These are phyloP conservation scores for Euphorbia tirucalli DNA, from an alignment of 345 rosid species.

Conservation along the genomic window DNA sequence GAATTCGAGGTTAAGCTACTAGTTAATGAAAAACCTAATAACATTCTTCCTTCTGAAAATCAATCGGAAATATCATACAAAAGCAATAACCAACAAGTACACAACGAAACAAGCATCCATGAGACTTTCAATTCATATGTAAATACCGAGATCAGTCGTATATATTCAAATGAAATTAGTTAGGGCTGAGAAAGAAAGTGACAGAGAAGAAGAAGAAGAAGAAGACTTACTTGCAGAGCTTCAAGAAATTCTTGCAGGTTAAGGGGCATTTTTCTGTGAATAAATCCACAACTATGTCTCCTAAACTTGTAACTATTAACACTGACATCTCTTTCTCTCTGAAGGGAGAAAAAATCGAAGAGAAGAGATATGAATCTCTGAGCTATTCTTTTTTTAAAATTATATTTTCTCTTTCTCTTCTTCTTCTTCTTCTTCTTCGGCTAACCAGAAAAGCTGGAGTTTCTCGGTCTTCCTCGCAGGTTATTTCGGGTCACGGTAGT, in stretches of 20 bases:
- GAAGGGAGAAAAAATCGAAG: no score
- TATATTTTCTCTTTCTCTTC: no score
- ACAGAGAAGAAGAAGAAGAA: no score
- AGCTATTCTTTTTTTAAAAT: no score
- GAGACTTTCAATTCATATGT: no score
- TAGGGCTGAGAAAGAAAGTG: neutral
- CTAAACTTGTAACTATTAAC: conserved; percentile 72
- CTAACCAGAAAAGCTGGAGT: no score
- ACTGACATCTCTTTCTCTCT: conserved; percentile 55
- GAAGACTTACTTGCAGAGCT: conserved; percentile 76
- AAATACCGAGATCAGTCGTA: neutral
- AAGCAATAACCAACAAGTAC: neutral
- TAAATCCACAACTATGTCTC: conserved; percentile 78
- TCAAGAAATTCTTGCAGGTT: conserved; percentile 86
- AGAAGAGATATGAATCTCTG: neutral
- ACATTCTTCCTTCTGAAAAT: neutral
- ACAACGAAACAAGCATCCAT: neutral
- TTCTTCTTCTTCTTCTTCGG: neutral
- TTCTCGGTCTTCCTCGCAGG: no score
- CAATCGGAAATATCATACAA: neutral
- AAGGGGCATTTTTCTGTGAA: conserved; percentile 62
- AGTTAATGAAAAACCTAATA: neutral
- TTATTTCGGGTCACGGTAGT: no score
- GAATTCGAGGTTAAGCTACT: conserved; percentile 12
- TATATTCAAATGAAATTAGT: neutral